phyloP scores from a whole-genome alignment of 768 basidiomycete genomes.

The Trametes cingulata region DNA sequence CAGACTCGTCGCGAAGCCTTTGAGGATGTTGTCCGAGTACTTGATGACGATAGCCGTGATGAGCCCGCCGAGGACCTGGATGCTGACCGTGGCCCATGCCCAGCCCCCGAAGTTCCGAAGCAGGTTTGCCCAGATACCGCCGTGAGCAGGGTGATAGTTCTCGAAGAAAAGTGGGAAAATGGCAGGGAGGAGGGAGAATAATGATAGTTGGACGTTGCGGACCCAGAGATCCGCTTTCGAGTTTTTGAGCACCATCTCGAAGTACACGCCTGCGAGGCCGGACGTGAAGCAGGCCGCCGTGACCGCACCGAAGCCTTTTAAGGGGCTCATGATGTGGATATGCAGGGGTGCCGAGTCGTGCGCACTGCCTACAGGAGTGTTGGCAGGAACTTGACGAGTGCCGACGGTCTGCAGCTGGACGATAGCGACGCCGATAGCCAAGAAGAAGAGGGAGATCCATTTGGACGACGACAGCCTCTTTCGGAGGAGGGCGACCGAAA shows the following conservation, averaged over 20 bases:
- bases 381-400: slow-evolving; percentile 27
- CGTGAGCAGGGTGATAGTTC: slow-evolving; percentile 35
- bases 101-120: slow-evolving; percentile 89
- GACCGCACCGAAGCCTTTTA: slow-evolving; percentile 83
- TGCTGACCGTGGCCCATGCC: slow-evolving; percentile 92
- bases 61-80: slow-evolving; percentile 91
- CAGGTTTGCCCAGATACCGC: slow-evolving; percentile 35
- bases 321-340: slow-evolving; percentile 75
- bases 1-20: slow-evolving; percentile 96
- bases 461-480: slow-evolving; percentile 70
- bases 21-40: slow-evolving; percentile 92
- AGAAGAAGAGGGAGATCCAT: slow-evolving; percentile 85
- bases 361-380: slow-evolving; percentile 62
- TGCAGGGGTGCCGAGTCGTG: slow-evolving; percentile 55
- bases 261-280: slow-evolving; percentile 89
- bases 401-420: slow-evolving; percentile 81
- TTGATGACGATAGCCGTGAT: slow-evolving; percentile 96
- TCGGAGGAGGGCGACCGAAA: slow-evolving; percentile 82
- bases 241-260: slow-evolving; percentile 90
- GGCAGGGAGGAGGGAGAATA: slow-evolving; percentile 91
- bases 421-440: slow-evolving; percentile 91
- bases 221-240: slow-evolving; percentile 87
- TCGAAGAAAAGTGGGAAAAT: slow-evolving; percentile 72
- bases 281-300: slow-evolving; percentile 86
- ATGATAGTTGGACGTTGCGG: slow-evolving; percentile 84